Conservation (phyloP, 169 alveolate species). For the Plasmodium cynomolgi region DNA sequence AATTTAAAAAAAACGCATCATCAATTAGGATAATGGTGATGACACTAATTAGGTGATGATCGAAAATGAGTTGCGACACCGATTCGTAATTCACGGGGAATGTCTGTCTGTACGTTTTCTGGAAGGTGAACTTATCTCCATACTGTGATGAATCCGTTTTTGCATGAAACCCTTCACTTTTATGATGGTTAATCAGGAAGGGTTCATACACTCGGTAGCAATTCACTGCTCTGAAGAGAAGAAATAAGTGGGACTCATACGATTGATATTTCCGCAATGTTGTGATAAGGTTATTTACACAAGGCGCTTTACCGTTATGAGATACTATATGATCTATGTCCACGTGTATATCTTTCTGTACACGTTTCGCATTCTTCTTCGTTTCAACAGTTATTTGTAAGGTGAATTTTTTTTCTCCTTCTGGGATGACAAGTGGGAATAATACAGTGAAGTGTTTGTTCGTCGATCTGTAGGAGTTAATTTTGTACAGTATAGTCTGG, state of each 20-base stretch:
- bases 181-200: conserved; percentile 18
- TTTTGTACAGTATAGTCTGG: conserved; percentile 2
- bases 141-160: conserved; percentile 14
- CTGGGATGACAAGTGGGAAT: conserved; percentile 26
- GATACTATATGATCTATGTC: not conserved
- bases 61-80: conserved; percentile 36
- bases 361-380: conserved; percentile 12
- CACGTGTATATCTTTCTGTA: conserved; percentile 9
- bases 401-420: not conserved
- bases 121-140: conserved; percentile 41
- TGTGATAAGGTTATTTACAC: conserved; percentile 20
- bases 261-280: conserved; percentile 28
- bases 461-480: conserved; percentile 50
- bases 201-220: conserved; percentile 49
- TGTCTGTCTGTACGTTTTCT: conserved; percentile 37
- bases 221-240: conserved; percentile 49
- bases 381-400: conserved; percentile 24
- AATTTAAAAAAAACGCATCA: conserved; percentile 22
- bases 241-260: conserved; percentile 45
- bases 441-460: conserved; percentile 41
- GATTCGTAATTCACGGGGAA: conserved; percentile 28
- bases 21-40: conserved; percentile 56
- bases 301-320: conserved; percentile 2
- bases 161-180: conserved; percentile 45
- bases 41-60: conserved; percentile 15